These are phyloP conservation scores for Chaetomiaceae sp. DNA, from an alignment of 2,329 filamentous ascomycete species.

Conservation along the genomic window DNA sequence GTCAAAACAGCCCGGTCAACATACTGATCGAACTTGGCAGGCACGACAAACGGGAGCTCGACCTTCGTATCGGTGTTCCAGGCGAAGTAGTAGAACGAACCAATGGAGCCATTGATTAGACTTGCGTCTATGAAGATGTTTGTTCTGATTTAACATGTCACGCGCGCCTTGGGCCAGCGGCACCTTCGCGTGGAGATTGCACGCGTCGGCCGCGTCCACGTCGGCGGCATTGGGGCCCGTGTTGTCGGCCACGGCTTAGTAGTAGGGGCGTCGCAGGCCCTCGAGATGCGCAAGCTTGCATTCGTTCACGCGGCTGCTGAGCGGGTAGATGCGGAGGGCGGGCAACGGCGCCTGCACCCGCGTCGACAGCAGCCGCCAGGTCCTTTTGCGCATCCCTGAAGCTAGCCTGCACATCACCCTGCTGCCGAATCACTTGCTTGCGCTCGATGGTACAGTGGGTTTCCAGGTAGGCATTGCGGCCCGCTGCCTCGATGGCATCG, in stretches of 20 bases:
- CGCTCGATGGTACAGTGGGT: conserved; percentile 1
- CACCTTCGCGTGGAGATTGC: neutral
- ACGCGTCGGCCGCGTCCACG: neutral
- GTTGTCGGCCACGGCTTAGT: neutral
- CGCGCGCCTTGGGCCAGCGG: neutral
- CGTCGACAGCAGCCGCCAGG: too few species aligned
- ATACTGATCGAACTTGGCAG: neutral
- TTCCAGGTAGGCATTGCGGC: conserved; percentile 2
- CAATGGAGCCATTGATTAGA: neutral
- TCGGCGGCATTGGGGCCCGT: neutral
- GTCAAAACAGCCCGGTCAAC: neutral
- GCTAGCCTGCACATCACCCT: conserved; percentile 4
- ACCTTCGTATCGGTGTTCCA: neutral
- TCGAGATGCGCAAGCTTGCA: neutral
- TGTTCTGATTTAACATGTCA: neutral
- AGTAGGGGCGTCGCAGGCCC: neutral
- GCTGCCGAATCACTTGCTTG: conserved; percentile 1
- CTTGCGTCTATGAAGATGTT: neutral
- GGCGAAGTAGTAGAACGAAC: neutral
- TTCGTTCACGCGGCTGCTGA: neutral
- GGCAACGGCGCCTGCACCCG: too few species aligned
- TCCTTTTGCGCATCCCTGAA: conserved; percentile 2
- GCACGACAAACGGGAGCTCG: neutral
- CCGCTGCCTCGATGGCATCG: conserved; percentile 3
- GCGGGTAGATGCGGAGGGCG: too few species aligned